These are phyloP conservation scores for Baorangia bicolor DNA, from an alignment of 768 basidiomycete species.

Conservation along the genomic window DNA sequence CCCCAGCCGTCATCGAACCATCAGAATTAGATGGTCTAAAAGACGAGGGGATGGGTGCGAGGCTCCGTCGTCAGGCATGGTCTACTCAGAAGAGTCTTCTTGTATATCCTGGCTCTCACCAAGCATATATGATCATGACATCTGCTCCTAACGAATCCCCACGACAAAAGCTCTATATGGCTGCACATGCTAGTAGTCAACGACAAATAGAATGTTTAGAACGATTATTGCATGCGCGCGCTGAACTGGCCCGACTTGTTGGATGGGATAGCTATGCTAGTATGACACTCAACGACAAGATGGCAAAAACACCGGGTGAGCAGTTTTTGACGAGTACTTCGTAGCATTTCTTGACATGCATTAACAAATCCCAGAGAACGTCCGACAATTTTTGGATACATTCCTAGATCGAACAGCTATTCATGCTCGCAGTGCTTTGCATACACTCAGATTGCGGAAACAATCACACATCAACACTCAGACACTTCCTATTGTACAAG, in stretches of 20 bases:
- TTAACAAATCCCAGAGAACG: slow-evolving; percentile 58
- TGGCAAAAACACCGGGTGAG: slow-evolving; percentile 92
- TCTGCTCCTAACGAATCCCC: slow-evolving; percentile 85
- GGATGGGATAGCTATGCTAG: slow-evolving; percentile 85
- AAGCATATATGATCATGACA: slow-evolving; percentile 92
- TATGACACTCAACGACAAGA: slow-evolving; percentile 89
- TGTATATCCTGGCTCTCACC: slow-evolving; percentile 82
- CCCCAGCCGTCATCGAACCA: slow-evolving; percentile 65
- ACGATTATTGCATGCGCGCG: slow-evolving; percentile 68
- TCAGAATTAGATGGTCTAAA: slow-evolving; percentile 71
- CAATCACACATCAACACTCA: slow-evolving; percentile 64
- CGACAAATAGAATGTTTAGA: slow-evolving; percentile 81
- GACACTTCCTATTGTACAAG: slow-evolving; percentile 65
- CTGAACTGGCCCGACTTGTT: slow-evolving; percentile 79
- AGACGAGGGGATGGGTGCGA: slow-evolving; percentile 73
- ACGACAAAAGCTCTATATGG: slow-evolving; percentile 78
- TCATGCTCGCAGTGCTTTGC: slow-evolving; percentile 71
- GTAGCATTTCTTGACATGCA: not conserved
- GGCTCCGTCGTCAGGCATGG: slow-evolving; percentile 71
- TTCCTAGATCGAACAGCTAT: slow-evolving; percentile 79
- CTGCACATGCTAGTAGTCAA: slow-evolving; percentile 71
- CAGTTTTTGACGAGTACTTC: not conserved
- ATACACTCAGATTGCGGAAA: slow-evolving; percentile 66
- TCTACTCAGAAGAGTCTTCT: slow-evolving; percentile 74
- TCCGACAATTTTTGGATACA: slow-evolving; percentile 79